A percentile compares a stretch with the other conserved stretches of the same genome.
These are phyloP conservation scores for Colletotrichum lupini DNA, from an alignment of 2,329 filamentous ascomycete genomes.

Conservation along the genomic window DNA sequence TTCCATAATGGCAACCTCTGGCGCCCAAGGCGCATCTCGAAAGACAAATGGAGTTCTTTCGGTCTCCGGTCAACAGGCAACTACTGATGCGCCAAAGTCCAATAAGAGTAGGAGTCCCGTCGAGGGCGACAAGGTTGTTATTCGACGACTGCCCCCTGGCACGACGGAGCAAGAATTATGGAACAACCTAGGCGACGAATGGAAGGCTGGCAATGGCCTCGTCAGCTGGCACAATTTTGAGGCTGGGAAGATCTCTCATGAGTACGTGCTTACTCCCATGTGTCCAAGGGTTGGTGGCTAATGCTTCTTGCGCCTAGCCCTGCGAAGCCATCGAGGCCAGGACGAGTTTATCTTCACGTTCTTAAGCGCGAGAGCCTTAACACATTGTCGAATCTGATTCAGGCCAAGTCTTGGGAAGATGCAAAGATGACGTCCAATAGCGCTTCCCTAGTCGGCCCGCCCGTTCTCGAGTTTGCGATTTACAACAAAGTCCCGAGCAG, in stretches of 20 bases:
- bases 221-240: constrained; percentile 84
- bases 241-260: constrained; percentile 79
- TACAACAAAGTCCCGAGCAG: constrained; percentile 85
- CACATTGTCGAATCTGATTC: constrained; percentile 76
- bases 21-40: constrained; percentile 38
- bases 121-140: constrained; percentile 83
- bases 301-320: constrained; percentile 59
- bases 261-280: constrained; percentile 67
- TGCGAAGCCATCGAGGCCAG: constrained; percentile 86
- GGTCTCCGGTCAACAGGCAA: constrained; percentile 57
- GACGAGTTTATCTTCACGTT: constrained; percentile 85
- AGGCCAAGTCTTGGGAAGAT: constrained; percentile 79
- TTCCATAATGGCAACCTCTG: constrained; percentile 25
- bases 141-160: constrained; percentile 87
- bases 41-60: constrained; percentile 65
- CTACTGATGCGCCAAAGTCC: constrained; percentile 50
- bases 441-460: constrained; percentile 79
- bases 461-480: constrained; percentile 82
- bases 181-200: constrained; percentile 78
- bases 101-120: constrained; percentile 61
- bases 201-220: constrained; percentile 83
- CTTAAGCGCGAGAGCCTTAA: constrained; percentile 76
- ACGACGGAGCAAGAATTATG: constrained; percentile 85
- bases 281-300: constrained; percentile 7
- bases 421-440: constrained; percentile 80